These are phyloP conservation scores for Hamigera avellanea DNA, from an alignment of 495 filamentous ascomycete species.

Conservation along the genomic window DNA sequence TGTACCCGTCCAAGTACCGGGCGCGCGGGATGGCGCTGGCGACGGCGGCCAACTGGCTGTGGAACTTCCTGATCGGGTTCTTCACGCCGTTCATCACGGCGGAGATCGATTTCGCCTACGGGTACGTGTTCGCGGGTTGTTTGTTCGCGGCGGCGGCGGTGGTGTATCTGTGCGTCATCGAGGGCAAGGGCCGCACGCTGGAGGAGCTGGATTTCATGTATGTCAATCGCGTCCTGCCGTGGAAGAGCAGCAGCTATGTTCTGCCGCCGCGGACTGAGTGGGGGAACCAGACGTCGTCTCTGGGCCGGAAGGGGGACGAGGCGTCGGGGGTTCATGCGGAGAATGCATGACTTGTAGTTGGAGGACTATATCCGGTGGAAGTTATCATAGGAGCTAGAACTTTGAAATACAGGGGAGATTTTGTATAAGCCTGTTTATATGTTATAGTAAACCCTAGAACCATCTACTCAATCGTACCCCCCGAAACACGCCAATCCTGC, in stretches of 20 bases:
- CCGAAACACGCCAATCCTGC: constrained; percentile 17
- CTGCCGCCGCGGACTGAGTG: constrained; percentile 15
- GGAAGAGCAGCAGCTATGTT: constrained; percentile 41
- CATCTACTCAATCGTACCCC: constrained; percentile 1
- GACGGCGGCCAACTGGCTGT: constrained; percentile 73
- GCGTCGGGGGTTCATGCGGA: too few species aligned
- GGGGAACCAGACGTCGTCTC: too few species aligned
- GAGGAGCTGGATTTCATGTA: constrained; percentile 82
- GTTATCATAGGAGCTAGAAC: too few species aligned
- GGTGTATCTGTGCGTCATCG: constrained; percentile 65
- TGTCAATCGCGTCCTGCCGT: constrained; percentile 48
- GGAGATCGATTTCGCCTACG: constrained; percentile 58
- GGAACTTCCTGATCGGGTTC: constrained; percentile 76
- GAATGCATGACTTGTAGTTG: too few species aligned
- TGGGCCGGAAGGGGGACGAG: too few species aligned
- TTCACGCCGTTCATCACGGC: constrained; percentile 62
- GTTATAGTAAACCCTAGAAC: not conserved
- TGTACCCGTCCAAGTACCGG: constrained; percentile 66
- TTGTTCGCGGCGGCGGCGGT: constrained; percentile 45
- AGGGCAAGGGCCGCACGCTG: constrained; percentile 48
- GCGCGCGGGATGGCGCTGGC: constrained; percentile 62
- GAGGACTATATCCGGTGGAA: too few species aligned
- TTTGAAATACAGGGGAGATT: too few species aligned
- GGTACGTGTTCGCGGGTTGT: constrained; percentile 66
- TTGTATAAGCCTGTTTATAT: not conserved